Conservation (phyloP, 176 grass and related monocot species). For the Tuctoria greenei region DNA sequence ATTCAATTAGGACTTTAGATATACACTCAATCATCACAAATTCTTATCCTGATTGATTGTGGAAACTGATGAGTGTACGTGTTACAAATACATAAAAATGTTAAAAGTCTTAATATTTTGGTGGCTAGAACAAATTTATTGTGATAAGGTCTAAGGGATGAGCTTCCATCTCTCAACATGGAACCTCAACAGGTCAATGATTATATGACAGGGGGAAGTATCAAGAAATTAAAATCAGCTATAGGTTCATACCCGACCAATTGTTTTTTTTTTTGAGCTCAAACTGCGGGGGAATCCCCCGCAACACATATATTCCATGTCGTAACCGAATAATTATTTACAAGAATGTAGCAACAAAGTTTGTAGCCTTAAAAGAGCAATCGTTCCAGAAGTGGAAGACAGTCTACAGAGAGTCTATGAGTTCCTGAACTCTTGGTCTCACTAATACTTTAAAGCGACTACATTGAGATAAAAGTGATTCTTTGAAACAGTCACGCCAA, state of each 20-base stretch:
- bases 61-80: not conserved
- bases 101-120: not conserved
- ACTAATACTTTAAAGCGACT: too few species aligned
- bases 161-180: not conserved
- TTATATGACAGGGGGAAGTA: not conserved
- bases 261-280: conserved; percentile 1
- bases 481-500: too few species aligned
- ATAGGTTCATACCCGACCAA: not conserved
- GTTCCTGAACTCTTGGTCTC: too few species aligned
- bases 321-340: too few species aligned
- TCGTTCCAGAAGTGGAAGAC: too few species aligned
- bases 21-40: not conserved
- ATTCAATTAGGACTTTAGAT: not conserved
- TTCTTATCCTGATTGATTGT: not conserved
- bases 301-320: too few species aligned
- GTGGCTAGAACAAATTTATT: not conserved
- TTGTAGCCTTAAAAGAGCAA: too few species aligned
- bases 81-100: not conserved
- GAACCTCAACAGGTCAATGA: not conserved
- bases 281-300: too few species aligned
- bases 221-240: not conserved
- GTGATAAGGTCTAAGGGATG: not conserved
- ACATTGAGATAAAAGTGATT: too few species aligned
- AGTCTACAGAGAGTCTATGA: too few species aligned
- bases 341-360: too few species aligned